Conservation (phyloP, 2,329 filamentous ascomycete genomes). For the Fusarium liriodendri region DNA sequence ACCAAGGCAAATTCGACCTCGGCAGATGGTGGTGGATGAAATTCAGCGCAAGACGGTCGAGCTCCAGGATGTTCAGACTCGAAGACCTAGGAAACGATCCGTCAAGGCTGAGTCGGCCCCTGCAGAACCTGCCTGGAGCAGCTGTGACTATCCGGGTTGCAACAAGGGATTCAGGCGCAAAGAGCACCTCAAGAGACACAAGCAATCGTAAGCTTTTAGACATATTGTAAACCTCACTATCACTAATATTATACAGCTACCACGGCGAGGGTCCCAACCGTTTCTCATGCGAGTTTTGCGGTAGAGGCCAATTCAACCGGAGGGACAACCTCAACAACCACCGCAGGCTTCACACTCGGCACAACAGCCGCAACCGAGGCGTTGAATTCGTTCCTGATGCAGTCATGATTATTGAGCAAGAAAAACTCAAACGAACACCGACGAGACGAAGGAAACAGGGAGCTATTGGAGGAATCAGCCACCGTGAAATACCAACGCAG, state of each 20-base stretch:
- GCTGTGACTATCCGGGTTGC: slow-evolving; percentile 59
- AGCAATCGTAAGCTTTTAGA: slow-evolving; percentile 56
- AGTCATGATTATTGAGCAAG: neutral
- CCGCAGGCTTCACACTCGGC: slow-evolving; percentile 52
- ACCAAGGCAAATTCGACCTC: neutral
- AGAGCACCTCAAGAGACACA: slow-evolving; percentile 66
- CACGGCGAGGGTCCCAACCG: neutral
- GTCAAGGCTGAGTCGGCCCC: slow-evolving; percentile 29
- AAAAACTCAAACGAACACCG: neutral
- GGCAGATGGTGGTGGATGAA: neutral
- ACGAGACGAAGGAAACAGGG: neutral
- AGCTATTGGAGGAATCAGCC: neutral
- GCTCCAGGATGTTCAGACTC: neutral
- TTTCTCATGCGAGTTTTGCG: slow-evolving; percentile 55
- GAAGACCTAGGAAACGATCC: neutral
- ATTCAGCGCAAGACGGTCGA: neutral
- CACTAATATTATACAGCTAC: neutral
- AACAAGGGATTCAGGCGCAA: slow-evolving; percentile 60
- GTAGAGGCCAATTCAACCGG: slow-evolving; percentile 53
- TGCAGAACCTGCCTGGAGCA: slow-evolving; percentile 51
- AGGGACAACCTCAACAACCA: slow-evolving; percentile 54
- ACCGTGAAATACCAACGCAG: neutral
- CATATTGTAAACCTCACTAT: too few relatives aligned
- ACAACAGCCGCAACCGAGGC: slow-evolving; percentile 40
- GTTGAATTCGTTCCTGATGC: neutral